These are phyloP conservation scores for Rubia balearica DNA, from an alignment of 305 asterid species.

Conservation along the genomic window DNA sequence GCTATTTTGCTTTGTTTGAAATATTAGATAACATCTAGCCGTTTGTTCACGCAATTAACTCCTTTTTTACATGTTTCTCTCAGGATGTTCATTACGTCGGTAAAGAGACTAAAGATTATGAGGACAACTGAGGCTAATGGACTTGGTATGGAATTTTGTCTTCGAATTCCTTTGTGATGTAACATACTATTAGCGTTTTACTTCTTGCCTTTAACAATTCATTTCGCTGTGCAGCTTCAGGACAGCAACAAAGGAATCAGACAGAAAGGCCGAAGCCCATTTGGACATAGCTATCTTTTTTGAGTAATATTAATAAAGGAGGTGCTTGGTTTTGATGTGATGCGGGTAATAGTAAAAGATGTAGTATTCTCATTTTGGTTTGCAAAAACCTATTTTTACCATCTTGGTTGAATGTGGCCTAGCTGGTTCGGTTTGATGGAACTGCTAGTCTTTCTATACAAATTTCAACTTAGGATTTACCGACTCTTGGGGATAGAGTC, in stretches of 20 bases:
- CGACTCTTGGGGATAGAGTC: slow-evolving; percentile 27
- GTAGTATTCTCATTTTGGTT: slow-evolving; percentile 20
- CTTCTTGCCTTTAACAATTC: slow-evolving; percentile 5
- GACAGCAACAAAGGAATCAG: slow-evolving; percentile 36
- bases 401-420: slow-evolving; percentile 20
- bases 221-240: slow-evolving; percentile 36
- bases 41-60: slow-evolving; percentile 11
- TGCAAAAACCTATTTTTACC: slow-evolving; percentile 17
- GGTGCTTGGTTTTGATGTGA: slow-evolving; percentile 24
- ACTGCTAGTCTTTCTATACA: slow-evolving; percentile 18
- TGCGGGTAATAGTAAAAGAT: slow-evolving; percentile 21
- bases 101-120: slow-evolving; percentile 71
- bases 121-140: slow-evolving; percentile 68
- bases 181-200: background rate
- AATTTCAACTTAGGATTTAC: slow-evolving; percentile 20
- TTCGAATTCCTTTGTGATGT: background rate
- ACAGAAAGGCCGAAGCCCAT: slow-evolving; percentile 28
- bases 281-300: slow-evolving; percentile 22
- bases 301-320: slow-evolving; percentile 13
- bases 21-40: background rate
- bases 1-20: background rate
- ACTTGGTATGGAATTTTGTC: slow-evolving; percentile 35
- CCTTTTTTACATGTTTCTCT: slow-evolving; percentile 15
- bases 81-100: slow-evolving; percentile 72
- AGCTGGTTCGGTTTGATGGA: slow-evolving; percentile 29